Percentiles rank a stretch among this genome's conserved stretches.
These are phyloP conservation scores for Umbelopsis sp. DNA, from an alignment of 192 early-diverging fungal species.

Conservation along the genomic window DNA sequence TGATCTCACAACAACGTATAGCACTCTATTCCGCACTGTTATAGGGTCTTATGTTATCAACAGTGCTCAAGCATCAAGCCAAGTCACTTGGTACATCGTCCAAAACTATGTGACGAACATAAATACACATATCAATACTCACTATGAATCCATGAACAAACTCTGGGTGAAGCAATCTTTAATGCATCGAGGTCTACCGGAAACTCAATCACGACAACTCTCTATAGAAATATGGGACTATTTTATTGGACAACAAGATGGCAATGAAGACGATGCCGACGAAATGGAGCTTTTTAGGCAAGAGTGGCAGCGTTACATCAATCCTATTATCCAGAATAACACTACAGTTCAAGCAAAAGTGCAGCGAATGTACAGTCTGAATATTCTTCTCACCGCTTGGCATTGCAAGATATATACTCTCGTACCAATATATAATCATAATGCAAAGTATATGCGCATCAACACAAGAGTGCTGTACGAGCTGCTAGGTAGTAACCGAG, in stretches of 20 bases:
- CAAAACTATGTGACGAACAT: background rate
- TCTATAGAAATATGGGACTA: background rate
- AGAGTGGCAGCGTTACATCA: background rate
- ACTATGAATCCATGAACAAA: background rate
- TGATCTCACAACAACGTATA: background rate
- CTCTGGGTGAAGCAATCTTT: background rate
- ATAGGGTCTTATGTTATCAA: background rate
- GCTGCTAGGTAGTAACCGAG: background rate
- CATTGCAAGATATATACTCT: background rate
- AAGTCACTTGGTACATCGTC: background rate
- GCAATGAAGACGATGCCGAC: background rate
- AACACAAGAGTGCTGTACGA: background rate
- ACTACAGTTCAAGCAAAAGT: background rate
- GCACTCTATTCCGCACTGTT: background rate
- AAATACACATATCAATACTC: background rate
- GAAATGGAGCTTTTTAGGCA: background rate
- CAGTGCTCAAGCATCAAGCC: background rate
- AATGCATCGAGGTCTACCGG: background rate
- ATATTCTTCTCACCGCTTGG: background rate
- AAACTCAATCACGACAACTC: background rate
- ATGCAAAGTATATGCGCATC: background rate
- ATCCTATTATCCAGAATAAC: background rate
- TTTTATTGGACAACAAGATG: background rate
- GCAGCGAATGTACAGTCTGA: background rate
- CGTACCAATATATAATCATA: background rate